Percentiles rank a stretch among this genome's conserved stretches.
Evolutionary conservation across 2,329 filamentous ascomycete genomes (phyloP).

Genomic region (Botryotinia calthae): DNA sequence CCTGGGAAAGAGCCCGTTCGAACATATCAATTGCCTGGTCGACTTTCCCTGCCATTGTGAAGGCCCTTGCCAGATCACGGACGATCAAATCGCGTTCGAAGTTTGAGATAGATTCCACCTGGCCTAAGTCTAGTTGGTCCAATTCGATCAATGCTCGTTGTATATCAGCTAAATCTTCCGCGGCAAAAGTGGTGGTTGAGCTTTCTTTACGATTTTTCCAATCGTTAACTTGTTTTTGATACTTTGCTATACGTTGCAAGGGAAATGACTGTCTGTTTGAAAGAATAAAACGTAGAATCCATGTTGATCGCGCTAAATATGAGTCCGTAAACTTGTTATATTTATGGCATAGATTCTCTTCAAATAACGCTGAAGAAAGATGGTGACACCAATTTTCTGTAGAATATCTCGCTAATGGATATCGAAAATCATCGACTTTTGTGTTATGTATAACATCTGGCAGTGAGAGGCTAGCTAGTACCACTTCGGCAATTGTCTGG

Average conservation of each 20-base stretch:
- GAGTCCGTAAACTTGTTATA: background rate
- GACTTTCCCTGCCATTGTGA: slow-evolving; percentile 14
- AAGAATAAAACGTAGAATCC: slow-evolving; percentile 12
- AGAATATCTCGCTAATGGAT: slow-evolving; percentile 9
- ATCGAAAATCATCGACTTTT: slow-evolving; percentile 1
- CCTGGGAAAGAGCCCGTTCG: background rate
- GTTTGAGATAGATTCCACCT: background rate
- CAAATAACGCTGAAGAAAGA: slow-evolving; percentile 9
- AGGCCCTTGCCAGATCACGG: slow-evolving; percentile 17
- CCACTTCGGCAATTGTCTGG: slow-evolving; percentile 6
- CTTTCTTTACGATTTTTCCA: slow-evolving; percentile 1
- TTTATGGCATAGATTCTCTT: background rate
- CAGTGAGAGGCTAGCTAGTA: background rate
- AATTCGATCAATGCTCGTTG: slow-evolving; percentile 16
- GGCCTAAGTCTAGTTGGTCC: background rate
- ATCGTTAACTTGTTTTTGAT: slow-evolving; percentile 12
- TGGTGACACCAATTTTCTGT: slow-evolving; percentile 19
- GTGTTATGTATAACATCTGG: background rate
- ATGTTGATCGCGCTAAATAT: slow-evolving; percentile 9
- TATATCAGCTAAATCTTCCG: slow-evolving; percentile 19
- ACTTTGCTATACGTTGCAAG: slow-evolving; percentile 14
- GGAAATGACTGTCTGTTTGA: slow-evolving; percentile 14
- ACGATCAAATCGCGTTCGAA: slow-evolving; percentile 15
- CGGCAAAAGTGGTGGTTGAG: background rate
- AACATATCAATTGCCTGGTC: slow-evolving; percentile 13